Conservation (phyloP, 2,329 filamentous ascomycete species). For the Neonectria faginata region DNA sequence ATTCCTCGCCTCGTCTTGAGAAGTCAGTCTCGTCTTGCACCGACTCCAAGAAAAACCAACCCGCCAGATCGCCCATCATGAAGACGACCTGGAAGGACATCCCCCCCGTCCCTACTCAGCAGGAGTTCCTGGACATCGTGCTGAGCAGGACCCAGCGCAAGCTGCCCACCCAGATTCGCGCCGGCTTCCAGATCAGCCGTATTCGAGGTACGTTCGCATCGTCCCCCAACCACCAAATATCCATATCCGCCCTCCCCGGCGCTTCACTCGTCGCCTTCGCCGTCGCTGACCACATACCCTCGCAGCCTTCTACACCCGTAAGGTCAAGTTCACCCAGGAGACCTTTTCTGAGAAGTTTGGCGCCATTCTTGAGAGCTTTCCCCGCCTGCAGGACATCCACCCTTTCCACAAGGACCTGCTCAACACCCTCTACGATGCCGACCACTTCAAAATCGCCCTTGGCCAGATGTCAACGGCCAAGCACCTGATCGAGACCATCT, state of each 20-base stretch:
- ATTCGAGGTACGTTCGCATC: constrained; percentile 71
- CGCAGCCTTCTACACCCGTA: constrained; percentile 90
- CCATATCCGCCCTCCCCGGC: neutral
- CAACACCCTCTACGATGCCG: constrained; percentile 98
- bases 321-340: constrained; percentile 98
- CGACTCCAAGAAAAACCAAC: constrained; percentile 2
- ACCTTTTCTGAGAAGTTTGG: constrained; percentile 95
- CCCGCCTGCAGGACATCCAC: constrained; percentile 92
- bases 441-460: constrained; percentile 96
- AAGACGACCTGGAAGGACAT: constrained; percentile 81
- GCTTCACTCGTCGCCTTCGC: constrained; percentile 9
- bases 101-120: constrained; percentile 86
- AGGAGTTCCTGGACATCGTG: constrained; percentile 98
- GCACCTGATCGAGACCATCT: constrained; percentile 95
- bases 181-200: constrained; percentile 93
- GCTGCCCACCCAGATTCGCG: constrained; percentile 93
- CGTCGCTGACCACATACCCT: constrained; percentile 10
- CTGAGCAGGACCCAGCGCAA: constrained; percentile 92
- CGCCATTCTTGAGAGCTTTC: constrained; percentile 92
- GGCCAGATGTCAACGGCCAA: constrained; percentile 97
- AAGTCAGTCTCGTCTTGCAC: constrained; percentile 6
- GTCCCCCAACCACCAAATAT: constrained; percentile 7
- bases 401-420: constrained; percentile 87
- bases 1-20: constrained; percentile 14
- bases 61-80: constrained; percentile 58